These are phyloP conservation scores for Thermothelomyces thermophilus DNA, from an alignment of 2,329 filamentous ascomycete genomes.

Conservation along the genomic window DNA sequence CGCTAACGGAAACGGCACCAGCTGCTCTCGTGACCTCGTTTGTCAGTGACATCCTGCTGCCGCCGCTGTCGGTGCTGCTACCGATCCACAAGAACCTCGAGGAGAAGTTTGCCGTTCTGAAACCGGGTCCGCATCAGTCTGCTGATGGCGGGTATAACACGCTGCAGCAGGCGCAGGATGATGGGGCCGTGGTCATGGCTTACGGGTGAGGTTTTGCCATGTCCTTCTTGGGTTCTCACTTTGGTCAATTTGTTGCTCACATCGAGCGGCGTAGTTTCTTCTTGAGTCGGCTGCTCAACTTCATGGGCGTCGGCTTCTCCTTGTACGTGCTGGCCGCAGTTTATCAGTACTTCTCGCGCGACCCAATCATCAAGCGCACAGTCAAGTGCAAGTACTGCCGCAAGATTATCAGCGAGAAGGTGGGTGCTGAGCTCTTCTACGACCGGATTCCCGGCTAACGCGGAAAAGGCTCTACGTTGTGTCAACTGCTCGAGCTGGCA, in stretches of 20 bases:
- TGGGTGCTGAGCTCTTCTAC: constrained; percentile 27
- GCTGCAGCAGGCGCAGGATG: constrained; percentile 58
- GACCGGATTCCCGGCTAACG: neutral
- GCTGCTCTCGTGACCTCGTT: constrained; percentile 63
- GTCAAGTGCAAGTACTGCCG: constrained; percentile 63
- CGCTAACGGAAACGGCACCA: neutral
- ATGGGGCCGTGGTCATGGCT: constrained; percentile 65
- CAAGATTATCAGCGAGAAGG: constrained; percentile 57
- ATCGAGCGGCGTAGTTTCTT: constrained; percentile 42
- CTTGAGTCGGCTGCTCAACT: constrained; percentile 58
- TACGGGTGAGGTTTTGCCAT: constrained; percentile 50
- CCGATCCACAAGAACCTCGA: constrained; percentile 66
- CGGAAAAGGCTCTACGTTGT: constrained; percentile 37
- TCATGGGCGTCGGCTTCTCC: constrained; percentile 57
- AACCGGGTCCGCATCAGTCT: constrained; percentile 48
- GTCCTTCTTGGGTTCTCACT: neutral
- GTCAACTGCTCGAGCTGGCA: constrained; percentile 47
- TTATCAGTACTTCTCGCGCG: constrained; percentile 55
- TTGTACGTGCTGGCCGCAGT: constrained; percentile 57
- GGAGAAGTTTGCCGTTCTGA: constrained; percentile 65
- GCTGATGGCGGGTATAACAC: constrained; percentile 59
- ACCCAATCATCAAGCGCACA: constrained; percentile 64
- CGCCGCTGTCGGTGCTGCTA: constrained; percentile 60
- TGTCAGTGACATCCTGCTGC: constrained; percentile 63
- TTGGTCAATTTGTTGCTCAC: neutral